These are phyloP conservation scores for Coleophoma eucalyptorum DNA, from an alignment of 2,329 filamentous ascomycete genomes.

Conservation along the genomic window DNA sequence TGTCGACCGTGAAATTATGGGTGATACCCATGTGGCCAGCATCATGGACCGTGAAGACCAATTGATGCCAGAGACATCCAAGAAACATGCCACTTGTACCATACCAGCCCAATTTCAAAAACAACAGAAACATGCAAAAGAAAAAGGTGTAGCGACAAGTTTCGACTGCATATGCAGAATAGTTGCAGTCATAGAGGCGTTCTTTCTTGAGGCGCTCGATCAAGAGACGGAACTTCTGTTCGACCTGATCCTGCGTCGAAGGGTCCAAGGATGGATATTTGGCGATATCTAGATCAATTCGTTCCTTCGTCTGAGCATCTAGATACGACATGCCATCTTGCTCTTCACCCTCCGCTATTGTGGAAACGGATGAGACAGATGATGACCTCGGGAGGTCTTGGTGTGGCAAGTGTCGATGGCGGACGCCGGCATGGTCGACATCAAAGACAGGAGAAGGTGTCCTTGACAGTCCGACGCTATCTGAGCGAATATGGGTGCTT, in stretches of 20 bases:
- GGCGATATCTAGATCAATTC: conserved; percentile 70
- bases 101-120: conserved; percentile 64
- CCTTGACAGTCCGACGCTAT: conserved; percentile 22
- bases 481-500: conserved; percentile 31
- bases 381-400: conserved; percentile 32
- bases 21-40: conserved; percentile 97
- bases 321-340: conserved; percentile 60
- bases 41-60: conserved; percentile 92
- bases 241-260: conserved; percentile 70
- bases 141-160: conserved; percentile 67
- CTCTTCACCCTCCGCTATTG: conserved; percentile 40
- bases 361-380: conserved; percentile 59
- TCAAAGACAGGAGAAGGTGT: conserved; percentile 29
- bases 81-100: conserved; percentile 68
- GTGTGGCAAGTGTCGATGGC: conserved; percentile 12
- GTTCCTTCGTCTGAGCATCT: conserved; percentile 68
- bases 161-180: conserved; percentile 75
- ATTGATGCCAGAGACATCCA: conserved; percentile 87
- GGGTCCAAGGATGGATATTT: conserved; percentile 79
- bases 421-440: conserved; percentile 11
- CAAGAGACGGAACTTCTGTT: conserved; percentile 77
- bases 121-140: conserved; percentile 56
- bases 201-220: conserved; percentile 67
- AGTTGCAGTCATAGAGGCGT: conserved; percentile 82
- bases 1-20: conserved; percentile 80